Evolutionary conservation across 768 basidiomycete species (phyloP).

Genomic region (Russula griseocarnosa): DNA sequence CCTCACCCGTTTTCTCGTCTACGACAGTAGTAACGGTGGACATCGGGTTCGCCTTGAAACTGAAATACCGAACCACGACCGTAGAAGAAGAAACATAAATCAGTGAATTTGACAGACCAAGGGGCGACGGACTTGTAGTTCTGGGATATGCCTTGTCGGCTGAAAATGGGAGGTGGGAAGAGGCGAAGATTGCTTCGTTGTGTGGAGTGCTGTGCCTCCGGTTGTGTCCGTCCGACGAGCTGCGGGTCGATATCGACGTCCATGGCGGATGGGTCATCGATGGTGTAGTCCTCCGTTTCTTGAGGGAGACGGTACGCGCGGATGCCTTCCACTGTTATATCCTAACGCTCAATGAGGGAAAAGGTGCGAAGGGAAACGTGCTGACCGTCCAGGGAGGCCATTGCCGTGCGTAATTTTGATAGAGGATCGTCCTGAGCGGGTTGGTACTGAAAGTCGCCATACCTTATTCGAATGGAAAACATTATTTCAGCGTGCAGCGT

Average conservation of each 20-base stretch:
- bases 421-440: constrained; percentile 71
- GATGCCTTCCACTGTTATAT: constrained; percentile 62
- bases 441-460: constrained; percentile 92
- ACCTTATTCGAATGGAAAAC: constrained; percentile 42
- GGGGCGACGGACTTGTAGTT: constrained; percentile 62
- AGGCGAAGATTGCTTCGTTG: constrained; percentile 61
- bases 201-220: constrained; percentile 23
- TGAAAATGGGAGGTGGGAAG: constrained; percentile 88
- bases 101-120: neutral
- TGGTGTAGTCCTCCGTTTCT: constrained; percentile 61
- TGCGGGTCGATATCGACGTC: constrained; percentile 49
- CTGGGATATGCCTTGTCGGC: constrained; percentile 74
- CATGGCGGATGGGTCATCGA: constrained; percentile 36
- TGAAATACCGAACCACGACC: constrained; percentile 31
- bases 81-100: neutral
- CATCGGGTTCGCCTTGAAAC: constrained; percentile 74
- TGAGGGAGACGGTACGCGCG: constrained; percentile 63
- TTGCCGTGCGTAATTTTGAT: constrained; percentile 60
- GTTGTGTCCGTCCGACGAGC: constrained; percentile 29
- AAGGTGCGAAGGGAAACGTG: neutral
- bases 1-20: constrained; percentile 75
- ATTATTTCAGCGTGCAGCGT: neutral
- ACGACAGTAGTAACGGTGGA: constrained; percentile 64
- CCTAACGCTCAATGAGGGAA: neutral
- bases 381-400: constrained; percentile 82